Base-by-base conservation (phyloP, 2,329 filamentous ascomycete species). In the Diaporthe velutina region DNA sequence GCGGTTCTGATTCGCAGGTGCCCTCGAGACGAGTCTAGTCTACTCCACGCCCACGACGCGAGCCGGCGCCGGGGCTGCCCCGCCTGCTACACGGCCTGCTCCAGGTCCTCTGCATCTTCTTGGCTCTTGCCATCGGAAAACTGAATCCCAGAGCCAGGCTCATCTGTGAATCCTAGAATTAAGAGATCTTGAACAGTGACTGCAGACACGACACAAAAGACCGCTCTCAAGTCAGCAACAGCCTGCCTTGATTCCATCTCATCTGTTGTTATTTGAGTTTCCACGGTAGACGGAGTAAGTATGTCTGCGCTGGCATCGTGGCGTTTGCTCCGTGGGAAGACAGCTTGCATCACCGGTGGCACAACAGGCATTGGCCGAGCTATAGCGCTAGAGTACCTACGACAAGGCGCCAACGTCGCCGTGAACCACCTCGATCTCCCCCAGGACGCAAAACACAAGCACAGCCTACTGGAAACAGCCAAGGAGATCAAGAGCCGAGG, bases 321-420 rank as follows among this genome's bases (percentile, higher is more conserved):
- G 19, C 42, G 42, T 48, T 22, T 93, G 77, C 87, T 93, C 60
- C 76, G 82, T 71, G 88, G 86, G 78, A 93, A 93, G 80, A 88
- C 89, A 28, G 90, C 91, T 78, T 90, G 90, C 77, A 92, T 93
- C 75, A 93, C 92, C 2, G 92, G 92, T 73, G 92, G 90, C 45
- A 87, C 90, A 13, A 93, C 91, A 4, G 92, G 92, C 35, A 94
- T 94, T 76, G 92, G 92, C 35, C 86, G 91, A 80, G 92, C 92
- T 42, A 94, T 94, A 60, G 90, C 90, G 15, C 84, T 94, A n/a
- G 89, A 90, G 76, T 93, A 93, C 79, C 83, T 93, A 67, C 84
- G 85, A 22, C 91, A 93, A 75, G 92, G 92, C 77, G 91, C 91
- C 60, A 88, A 87, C 77, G 90, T 93, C 40, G 88, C 89, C 25